These are phyloP conservation scores for Comarum palustre DNA, from an alignment of 306 rosid genomes.

Conservation along the genomic window DNA sequence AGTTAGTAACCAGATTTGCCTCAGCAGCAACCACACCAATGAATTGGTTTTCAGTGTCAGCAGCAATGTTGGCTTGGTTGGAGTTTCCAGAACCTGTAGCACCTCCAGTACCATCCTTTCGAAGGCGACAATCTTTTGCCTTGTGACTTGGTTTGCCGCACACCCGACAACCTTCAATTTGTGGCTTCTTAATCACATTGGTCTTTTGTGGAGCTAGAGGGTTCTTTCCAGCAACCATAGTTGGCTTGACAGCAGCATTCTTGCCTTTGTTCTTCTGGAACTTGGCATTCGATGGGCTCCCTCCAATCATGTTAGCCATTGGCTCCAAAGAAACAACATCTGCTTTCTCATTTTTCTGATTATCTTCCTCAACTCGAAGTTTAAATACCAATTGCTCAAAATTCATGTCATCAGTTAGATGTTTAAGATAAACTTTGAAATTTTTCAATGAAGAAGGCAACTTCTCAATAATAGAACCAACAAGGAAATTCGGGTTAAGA, in stretches of 20 bases:
- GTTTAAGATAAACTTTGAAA: not conserved
- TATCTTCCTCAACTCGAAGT: not conserved
- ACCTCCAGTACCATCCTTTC: not conserved
- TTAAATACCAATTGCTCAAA: too few relatives aligned
- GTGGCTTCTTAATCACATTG: not conserved
- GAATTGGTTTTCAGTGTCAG: not conserved
- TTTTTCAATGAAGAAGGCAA: not conserved
- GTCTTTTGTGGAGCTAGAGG: not conserved
- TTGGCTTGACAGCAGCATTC: too few relatives aligned
- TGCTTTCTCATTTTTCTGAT: not conserved
- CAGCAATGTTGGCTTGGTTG: not conserved
- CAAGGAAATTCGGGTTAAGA: too few relatives aligned
- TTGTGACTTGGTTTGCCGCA: not conserved
- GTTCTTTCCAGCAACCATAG: too few relatives aligned
- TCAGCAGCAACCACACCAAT: not conserved
- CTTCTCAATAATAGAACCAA: too few relatives aligned
- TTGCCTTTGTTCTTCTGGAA: too few relatives aligned
- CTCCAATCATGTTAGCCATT: too few relatives aligned
- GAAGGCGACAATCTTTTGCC: not conserved
- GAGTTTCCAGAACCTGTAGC: not conserved
- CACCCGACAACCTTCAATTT: not conserved
- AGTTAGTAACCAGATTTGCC: not conserved
- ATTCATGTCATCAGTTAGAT: not conserved
- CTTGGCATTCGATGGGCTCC: too few relatives aligned
- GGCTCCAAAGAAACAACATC: not conserved